Evolutionary conservation across 106 monocot species (phyloP).

Genomic region (Dactylorhiza incarnata): DNA sequence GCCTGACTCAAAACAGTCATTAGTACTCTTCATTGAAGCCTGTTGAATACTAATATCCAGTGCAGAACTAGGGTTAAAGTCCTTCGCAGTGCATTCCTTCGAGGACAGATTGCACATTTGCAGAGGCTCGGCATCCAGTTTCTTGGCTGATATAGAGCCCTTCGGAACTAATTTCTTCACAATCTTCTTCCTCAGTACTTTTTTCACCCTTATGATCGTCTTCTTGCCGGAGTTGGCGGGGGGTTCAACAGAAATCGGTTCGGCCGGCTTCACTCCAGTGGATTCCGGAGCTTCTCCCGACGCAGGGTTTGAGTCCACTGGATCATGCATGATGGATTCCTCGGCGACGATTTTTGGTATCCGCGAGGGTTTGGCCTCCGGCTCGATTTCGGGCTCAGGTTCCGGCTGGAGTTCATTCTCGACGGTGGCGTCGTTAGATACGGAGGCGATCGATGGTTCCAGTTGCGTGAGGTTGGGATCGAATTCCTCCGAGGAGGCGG

Average conservation of each 20-base stretch:
- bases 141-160: constrained; percentile 6
- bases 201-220: constrained; percentile 19
- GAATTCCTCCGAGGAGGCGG: background rate
- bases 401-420: background rate
- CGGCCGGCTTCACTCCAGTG: background rate
- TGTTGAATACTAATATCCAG: background rate
- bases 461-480: background rate
- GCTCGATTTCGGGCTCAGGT: background rate
- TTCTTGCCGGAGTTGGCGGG: background rate
- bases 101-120: background rate
- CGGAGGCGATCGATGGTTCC: background rate
- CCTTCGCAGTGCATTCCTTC: background rate
- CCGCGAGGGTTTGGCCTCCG: background rate
- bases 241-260: background rate
- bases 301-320: background rate
- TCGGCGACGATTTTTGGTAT: background rate
- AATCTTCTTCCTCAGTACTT: constrained; percentile 42
- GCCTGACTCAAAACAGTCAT: background rate
- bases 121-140: constrained; percentile 2
- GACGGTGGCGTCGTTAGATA: background rate
- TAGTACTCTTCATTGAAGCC: background rate
- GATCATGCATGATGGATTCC: background rate
- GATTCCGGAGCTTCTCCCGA: background rate
- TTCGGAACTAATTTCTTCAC: constrained; percentile 42
- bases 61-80: background rate